Evolutionary conservation across 164 flowering plant genomes (phyloP), one percentile per base, ranked within the genome.

Genomic region (Protea cynaroides): DNA sequence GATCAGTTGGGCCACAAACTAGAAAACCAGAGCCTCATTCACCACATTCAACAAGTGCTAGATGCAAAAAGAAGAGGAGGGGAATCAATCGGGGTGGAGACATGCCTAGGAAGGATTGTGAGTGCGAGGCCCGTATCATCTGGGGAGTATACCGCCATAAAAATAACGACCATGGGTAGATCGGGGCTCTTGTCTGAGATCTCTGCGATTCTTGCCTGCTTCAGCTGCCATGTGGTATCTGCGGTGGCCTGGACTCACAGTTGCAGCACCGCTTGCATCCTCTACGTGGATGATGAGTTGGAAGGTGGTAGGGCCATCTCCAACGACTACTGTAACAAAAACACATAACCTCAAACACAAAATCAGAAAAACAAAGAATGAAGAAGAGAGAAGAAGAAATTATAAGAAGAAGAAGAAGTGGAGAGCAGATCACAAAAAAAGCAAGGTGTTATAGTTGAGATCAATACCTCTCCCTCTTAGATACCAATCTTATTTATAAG

Each of bases 171-270:
- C n/a, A 71, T 66, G 0, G 90, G 84, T 70, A 69, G 84, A 17
- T 90, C 93, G 0, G 97, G 96, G 21, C 72, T 92, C 1, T 67
- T 90, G 17, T 90, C 97, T 0, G 95, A 91, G 65, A 81, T 91
- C 8, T 83, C 88, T 0, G 97, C 97, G 0, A 89, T 82, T 8
- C 80, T 94, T 0, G 77, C 78, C 0, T 85, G 78, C 50, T 69
- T 89, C 23, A 79, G 73, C 11, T 87, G 90, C 85, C 80, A 80
- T 52, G 74, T 93, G 61, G 74, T 80, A 0, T 82, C 91, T 0
- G 90, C 86, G 7, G 89, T 76, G 61, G 87, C 82, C 0, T 94
- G 98, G 98, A 94, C 97, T 15, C 90, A 94, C 76, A 85, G 86
- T 3, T 40, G 52, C 6, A 72, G 88, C 1, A 84, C 74, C 0